Conservation (phyloP, 805 yeast genomes). For the Limtongia smithiae region DNA sequence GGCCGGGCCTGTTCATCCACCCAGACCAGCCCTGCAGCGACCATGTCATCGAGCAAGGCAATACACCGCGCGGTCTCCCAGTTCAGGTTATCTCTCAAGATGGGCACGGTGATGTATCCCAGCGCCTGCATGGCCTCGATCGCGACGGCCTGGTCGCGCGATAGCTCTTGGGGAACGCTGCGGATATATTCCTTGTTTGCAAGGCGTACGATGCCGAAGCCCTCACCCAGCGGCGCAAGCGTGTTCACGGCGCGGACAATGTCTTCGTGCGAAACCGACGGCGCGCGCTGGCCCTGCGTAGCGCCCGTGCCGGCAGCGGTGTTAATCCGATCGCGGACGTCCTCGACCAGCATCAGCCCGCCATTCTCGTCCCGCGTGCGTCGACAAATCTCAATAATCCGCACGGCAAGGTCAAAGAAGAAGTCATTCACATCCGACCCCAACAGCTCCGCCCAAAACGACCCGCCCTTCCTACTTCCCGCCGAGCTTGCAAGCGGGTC, state of each 20-base stretch:
- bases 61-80: conserved; percentile 68
- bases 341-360: conserved; percentile 66
- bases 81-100: conserved; percentile 66
- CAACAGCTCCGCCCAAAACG: conserved; percentile 39
- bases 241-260: conserved; percentile 53
- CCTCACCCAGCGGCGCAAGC: conserved; percentile 61
- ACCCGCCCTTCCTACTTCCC: conserved; percentile 33
- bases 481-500: conserved; percentile 58
- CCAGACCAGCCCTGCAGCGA: conserved; percentile 81
- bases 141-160: conserved; percentile 64
- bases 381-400: conserved; percentile 72
- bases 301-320: not conserved
- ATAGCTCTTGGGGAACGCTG: conserved; percentile 60
- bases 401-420: conserved; percentile 64
- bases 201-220: conserved; percentile 59
- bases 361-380: conserved; percentile 72
- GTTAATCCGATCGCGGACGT: conserved; percentile 41
- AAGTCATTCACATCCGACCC: conserved; percentile 49
- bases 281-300: not conserved
- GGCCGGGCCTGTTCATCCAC: conserved; percentile 50
- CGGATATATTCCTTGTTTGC: conserved; percentile 56
- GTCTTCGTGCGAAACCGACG: conserved; percentile 46
- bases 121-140: conserved; percentile 71
- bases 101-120: conserved; percentile 65
- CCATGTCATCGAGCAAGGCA: conserved; percentile 62